Percentiles rank a stretch among this genome's conserved stretches.
Evolutionary conservation across 768 basidiomycete genomes (phyloP).

Genomic region (Gymnopilus junonius): DNA sequence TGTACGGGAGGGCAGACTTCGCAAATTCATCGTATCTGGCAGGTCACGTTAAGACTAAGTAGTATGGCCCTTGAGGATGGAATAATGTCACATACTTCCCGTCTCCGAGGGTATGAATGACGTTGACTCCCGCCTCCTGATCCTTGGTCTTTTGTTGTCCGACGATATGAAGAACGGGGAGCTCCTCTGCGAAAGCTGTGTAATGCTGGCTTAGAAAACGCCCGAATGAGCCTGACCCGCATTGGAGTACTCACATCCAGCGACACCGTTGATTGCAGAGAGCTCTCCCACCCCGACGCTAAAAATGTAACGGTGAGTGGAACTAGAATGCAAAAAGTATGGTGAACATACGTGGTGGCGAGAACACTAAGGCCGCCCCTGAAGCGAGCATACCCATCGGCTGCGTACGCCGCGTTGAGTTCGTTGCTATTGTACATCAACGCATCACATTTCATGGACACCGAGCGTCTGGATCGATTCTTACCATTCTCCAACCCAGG

Average conservation of each 20-base stretch:
- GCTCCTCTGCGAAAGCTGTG: conserved; percentile 15
- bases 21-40: conserved; percentile 13
- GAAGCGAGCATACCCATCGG: conserved; percentile 16
- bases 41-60: not conserved
- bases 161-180: conserved; percentile 16
- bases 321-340: not conserved
- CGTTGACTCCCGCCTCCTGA: not conserved
- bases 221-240: not conserved
- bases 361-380: conserved; percentile 9
- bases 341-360: conserved; percentile 11
- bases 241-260: conserved; percentile 15
- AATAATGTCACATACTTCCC: conserved; percentile 5
- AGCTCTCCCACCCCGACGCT: conserved; percentile 18
- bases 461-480: not conserved
- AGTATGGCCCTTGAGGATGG: not conserved
- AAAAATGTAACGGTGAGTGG: not conserved
- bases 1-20: conserved; percentile 6
- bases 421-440: conserved; percentile 6
- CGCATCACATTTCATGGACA: not conserved
- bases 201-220: not conserved
- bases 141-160: conserved; percentile 8
- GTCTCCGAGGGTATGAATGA: conserved; percentile 18
- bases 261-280: conserved; percentile 17
- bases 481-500: conserved; percentile 18
- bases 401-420: conserved; percentile 16